These are phyloP conservation scores for Artomyces pyxidatus DNA, from an alignment of 768 basidiomycete species.

Conservation along the genomic window DNA sequence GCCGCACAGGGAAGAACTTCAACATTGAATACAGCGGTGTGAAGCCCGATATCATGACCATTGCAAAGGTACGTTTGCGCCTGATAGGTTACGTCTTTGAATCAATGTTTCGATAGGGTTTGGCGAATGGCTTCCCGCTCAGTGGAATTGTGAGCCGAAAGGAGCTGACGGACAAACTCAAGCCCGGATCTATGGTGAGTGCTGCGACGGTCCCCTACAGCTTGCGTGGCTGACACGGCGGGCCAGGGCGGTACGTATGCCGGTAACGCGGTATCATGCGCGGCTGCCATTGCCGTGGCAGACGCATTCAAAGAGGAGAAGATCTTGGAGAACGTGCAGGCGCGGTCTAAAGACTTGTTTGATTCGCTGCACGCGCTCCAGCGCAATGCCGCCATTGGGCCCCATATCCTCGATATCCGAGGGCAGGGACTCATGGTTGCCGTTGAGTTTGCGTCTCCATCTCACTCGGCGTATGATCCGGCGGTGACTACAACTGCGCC, in stretches of 20 bases:
- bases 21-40: slow-evolving; percentile 80
- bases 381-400: slow-evolving; percentile 39
- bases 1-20: slow-evolving; percentile 77
- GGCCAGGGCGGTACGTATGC: slow-evolving; percentile 80
- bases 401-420: slow-evolving; percentile 76
- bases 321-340: slow-evolving; percentile 72
- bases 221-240: not conserved
- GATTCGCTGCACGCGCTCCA: slow-evolving; percentile 48
- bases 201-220: not conserved
- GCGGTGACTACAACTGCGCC: slow-evolving; percentile 30
- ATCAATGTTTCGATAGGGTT: slow-evolving; percentile 37
- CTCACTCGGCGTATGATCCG: slow-evolving; percentile 44
- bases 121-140: slow-evolving; percentile 91
- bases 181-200: slow-evolving; percentile 70
- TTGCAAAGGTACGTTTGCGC: slow-evolving; percentile 61
- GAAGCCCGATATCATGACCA: slow-evolving; percentile 78
- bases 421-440: slow-evolving; percentile 88
- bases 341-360: slow-evolving; percentile 73
- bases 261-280: slow-evolving; percentile 88
- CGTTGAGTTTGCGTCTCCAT: slow-evolving; percentile 65
- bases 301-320: slow-evolving; percentile 74
- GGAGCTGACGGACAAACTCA: slow-evolving; percentile 72
- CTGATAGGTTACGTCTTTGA: not conserved
- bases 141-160: slow-evolving; percentile 77
- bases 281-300: slow-evolving; percentile 78